Evolutionary conservation across 345 rosid genomes (phyloP).

Genomic region (Angophora floribunda): DNA sequence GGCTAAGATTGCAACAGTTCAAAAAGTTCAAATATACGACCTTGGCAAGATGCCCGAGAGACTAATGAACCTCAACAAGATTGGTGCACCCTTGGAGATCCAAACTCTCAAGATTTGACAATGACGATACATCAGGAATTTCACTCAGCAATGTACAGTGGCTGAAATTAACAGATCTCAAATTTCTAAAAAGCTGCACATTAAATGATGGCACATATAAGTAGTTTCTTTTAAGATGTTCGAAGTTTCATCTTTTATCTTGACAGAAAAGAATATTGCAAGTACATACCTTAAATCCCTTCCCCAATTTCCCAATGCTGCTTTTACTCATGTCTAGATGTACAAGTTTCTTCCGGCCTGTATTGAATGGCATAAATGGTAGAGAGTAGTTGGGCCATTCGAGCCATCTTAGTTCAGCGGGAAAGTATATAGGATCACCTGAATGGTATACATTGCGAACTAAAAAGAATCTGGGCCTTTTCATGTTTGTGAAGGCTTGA

Average conservation of each 20-base stretch:
- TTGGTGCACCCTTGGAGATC: not conserved
- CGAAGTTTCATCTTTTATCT: not conserved
- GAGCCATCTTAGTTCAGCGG: not conserved
- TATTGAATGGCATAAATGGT: not conserved
- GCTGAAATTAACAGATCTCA: not conserved
- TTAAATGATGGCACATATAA: not conserved
- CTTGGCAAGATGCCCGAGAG: not conserved
- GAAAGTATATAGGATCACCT: not conserved
- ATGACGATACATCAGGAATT: not conserved
- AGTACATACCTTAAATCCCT: not conserved
- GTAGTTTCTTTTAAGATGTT: not conserved
- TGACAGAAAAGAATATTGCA: not conserved
- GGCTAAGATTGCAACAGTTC: not conserved
- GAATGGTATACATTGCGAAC: not conserved
- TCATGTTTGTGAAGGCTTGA: slow-evolving; percentile 1
- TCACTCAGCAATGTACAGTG: not conserved
- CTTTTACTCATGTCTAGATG: not conserved
- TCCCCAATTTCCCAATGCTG: not conserved
- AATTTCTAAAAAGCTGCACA: not conserved
- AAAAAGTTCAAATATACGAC: not conserved
- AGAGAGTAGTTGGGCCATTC: not conserved
- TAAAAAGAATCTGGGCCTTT: not conserved
- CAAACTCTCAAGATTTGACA: not conserved
- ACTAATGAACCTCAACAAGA: not conserved
- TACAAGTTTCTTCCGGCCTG: not conserved